Evolutionary conservation across 805 yeast genomes (phyloP).

Genomic region (Candida xiaguanensis): DNA sequence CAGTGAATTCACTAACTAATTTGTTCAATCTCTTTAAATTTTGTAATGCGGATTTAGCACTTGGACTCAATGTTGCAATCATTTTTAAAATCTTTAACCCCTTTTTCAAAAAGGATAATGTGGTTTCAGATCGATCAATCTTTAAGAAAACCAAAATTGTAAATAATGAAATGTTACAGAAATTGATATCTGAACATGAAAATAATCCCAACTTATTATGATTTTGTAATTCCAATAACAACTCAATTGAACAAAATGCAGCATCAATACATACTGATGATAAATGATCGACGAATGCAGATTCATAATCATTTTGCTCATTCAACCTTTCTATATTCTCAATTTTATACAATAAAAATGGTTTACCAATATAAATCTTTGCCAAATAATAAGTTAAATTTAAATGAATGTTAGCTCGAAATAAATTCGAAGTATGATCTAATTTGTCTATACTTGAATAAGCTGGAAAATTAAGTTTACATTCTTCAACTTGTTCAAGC

Average conservation of each 20-base stretch:
- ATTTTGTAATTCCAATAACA: constrained; percentile 13
- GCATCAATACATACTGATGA: constrained; percentile 15
- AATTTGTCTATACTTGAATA: constrained; percentile 7
- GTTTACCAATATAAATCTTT: constrained; percentile 16
- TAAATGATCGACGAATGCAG: constrained; percentile 13
- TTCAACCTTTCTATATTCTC: constrained; percentile 10
- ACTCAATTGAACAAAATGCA: constrained; percentile 13
- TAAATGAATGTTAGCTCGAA: constrained; percentile 13
- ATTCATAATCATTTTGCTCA: constrained; percentile 9
- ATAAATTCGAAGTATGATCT: constrained; percentile 8
- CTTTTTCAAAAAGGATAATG: constrained; percentile 12
- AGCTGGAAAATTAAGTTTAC: constrained; percentile 9
- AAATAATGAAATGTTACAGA: constrained; percentile 14
- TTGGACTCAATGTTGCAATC: constrained; percentile 13
- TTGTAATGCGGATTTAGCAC: constrained; percentile 11
- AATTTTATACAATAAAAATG: constrained; percentile 14
- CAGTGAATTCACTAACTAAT: constrained; percentile 9
- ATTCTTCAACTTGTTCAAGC: constrained; percentile 9
- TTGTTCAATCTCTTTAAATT: constrained; percentile 9
- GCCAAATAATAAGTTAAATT: constrained; percentile 13
- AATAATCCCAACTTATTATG: constrained; percentile 13
- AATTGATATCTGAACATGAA: constrained; percentile 15
- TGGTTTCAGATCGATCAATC: constrained; percentile 13
- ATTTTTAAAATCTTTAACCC: constrained; percentile 12
- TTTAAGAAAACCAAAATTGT: constrained; percentile 12